Evolutionary conservation across 225 moss, liverwort and hornwort species (phyloP).

Genomic region (Bryum argenteum): DNA sequence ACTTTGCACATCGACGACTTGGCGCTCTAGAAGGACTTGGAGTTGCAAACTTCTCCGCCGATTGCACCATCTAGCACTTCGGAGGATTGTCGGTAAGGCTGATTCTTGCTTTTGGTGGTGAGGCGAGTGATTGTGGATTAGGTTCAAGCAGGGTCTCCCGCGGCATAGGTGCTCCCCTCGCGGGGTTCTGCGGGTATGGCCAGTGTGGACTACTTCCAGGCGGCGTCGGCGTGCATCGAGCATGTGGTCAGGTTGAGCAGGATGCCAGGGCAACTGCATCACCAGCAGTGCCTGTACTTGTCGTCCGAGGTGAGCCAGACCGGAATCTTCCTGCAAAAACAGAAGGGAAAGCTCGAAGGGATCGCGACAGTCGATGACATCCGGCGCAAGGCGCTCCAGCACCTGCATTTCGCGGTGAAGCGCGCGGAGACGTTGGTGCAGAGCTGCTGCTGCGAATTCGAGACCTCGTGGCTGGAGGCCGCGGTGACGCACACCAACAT

Average conservation of each 20-base stretch:
- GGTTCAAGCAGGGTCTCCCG: no score
- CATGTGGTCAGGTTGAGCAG: conserved; percentile 2
- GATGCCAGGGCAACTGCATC: conserved; percentile 23
- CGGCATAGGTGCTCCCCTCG: no score
- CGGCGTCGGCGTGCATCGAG: conserved; percentile 5
- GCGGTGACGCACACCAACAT: conserved; percentile 23
- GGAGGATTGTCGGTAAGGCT: no score
- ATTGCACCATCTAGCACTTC: no score
- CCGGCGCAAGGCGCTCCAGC: conserved; percentile 29
- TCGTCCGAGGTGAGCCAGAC: conserved; percentile 12
- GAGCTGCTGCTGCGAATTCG: conserved; percentile 32
- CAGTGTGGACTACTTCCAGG: conserved; percentile 26
- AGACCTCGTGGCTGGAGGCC: conserved; percentile 25
- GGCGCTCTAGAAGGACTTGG: no score
- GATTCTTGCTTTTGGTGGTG: no score
- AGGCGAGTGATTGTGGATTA: no score
- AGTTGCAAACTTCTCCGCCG: no score
- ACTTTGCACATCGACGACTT: no score
- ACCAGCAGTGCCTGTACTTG: conserved; percentile 33
- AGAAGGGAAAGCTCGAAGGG: background rate
- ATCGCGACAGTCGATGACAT: conserved; percentile 12
- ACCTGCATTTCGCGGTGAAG: conserved; percentile 36
- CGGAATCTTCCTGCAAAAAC: background rate
- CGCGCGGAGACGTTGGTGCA: conserved; percentile 40
- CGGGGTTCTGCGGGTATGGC: background rate